These are phyloP conservation scores for Verticillium nubilum DNA, from an alignment of 2,329 filamentous ascomycete genomes.

Conservation along the genomic window DNA sequence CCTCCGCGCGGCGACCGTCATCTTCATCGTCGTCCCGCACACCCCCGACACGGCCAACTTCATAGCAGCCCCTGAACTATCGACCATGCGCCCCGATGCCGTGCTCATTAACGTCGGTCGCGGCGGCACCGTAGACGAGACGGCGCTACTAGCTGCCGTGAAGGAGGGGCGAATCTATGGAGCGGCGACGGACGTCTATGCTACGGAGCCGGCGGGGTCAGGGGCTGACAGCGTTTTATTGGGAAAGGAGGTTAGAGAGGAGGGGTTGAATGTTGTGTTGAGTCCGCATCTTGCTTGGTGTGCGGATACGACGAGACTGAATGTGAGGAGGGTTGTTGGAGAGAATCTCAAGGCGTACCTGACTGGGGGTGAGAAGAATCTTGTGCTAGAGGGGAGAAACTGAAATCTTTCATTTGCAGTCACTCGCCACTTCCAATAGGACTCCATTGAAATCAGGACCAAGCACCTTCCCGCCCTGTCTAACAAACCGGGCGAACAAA, in stretches of 20 bases:
- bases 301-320: constrained; percentile 11
- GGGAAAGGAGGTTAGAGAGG: constrained; percentile 1
- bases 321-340: constrained; percentile 8
- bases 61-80: constrained; percentile 13
- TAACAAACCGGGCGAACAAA: no score
- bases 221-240: constrained; percentile 10
- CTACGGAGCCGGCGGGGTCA: constrained; percentile 15
- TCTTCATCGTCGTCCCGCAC: constrained; percentile 19
- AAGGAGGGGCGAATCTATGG: constrained; percentile 21
- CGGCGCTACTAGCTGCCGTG: constrained; percentile 23
- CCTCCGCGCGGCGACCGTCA: constrained; percentile 14
- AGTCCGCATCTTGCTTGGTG: constrained; percentile 23
- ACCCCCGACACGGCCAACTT: constrained; percentile 13
- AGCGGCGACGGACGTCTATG: constrained; percentile 28
- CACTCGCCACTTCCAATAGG: neutral
- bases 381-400: constrained; percentile 7
- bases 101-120: constrained; percentile 22
- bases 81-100: constrained; percentile 15
- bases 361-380: constrained; percentile 5
- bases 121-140: constrained; percentile 28
- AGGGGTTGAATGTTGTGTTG: constrained; percentile 21
- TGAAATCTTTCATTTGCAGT: neutral
- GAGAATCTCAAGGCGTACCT: constrained; percentile 9
- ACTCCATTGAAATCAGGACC: neutral
- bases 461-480: no score